Base-by-base conservation (phyloP, 2,329 filamentous ascomycete species). In the Diaporthe longicolla region DNA sequence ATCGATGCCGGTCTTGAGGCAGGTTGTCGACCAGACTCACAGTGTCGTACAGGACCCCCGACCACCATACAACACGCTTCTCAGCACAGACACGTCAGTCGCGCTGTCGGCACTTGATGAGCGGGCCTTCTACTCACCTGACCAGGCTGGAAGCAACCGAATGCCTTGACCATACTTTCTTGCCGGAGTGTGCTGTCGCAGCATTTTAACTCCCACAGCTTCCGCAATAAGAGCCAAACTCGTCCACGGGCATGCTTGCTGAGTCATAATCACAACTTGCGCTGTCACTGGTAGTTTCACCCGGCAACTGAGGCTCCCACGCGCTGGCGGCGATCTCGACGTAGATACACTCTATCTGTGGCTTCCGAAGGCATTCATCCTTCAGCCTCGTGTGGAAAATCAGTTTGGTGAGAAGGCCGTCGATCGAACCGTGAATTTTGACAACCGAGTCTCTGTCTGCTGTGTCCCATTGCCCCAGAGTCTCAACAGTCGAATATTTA, bases 391-490 rank as follows among this genome's bases (percentile, higher is more conserved):
- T 24, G n/a, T 70, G 66, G 9, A 70, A 70, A 19, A 45, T 24
- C 35, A 70, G 35, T n/a, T 24, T 58, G 35, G 32, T 45, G 7
- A 57, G 50, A n/a, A 32, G 21, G 1, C 66, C 50, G 24, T 70
- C 50, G 35, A 10, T 10, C 4, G 52, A 52, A 10, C 48, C 37
- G 52, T 70, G 55, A 26, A 57, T 6, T 1, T n/a, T 43, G 35
- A 29, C n/a, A 9, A 45, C 48, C 7, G 50, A 57, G 6, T 57
- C 24, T 70, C n/a, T 15, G 19, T 57, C 24, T 8, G 17, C 32
- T 2, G 66, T 52, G 37, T 70, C 50, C 66, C 50, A 70, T 32
- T 58, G 37, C 37, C 66, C 66, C 9, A 70, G 11, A 32, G 66
- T n/a, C 35, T 35, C 52, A 55, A 45, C 37, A 21, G 52, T 70